These are phyloP conservation scores for Arctostaphylos glauca DNA, from an alignment of 148 eudicot species.

Conservation along the genomic window DNA sequence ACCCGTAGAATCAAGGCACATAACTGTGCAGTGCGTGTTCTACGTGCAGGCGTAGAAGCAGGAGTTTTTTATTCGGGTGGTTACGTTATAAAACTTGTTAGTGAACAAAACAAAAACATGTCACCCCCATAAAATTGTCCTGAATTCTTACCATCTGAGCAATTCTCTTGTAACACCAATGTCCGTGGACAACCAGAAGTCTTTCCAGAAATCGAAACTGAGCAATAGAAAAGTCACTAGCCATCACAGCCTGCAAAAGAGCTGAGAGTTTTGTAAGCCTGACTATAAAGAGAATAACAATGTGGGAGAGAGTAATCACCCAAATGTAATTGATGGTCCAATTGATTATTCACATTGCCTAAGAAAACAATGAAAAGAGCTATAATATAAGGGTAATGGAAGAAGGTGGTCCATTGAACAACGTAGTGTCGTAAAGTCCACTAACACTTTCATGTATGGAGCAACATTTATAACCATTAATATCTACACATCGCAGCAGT, in stretches of 20 bases:
- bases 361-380: neutral
- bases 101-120: neutral
- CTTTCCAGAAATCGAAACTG: conserved; percentile 91
- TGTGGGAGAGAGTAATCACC: neutral
- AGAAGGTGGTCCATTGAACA: neutral
- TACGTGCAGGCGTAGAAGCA: neutral
- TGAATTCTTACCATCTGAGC: conserved; percentile 78
- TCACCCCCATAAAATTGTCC: neutral
- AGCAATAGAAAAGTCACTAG: conserved; percentile 93
- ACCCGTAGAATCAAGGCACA: neutral
- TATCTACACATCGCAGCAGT: neutral
- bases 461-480: neutral
- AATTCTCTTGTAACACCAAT: conserved; percentile 97
- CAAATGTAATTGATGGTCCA: neutral
- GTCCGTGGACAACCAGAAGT: conserved; percentile 91
- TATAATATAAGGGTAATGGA: neutral
- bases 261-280: conserved; percentile 38
- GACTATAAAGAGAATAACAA: neutral
- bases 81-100: neutral
- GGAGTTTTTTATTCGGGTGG: neutral
- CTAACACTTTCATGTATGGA: neutral
- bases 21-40: neutral
- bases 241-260: conserved; percentile 92
- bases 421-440: no score
- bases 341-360: neutral